A percentile compares a stretch with the other conserved stretches of the same genome.
Evolutionary conservation across 1,139 yeast genomes (phyloP).

Genomic region (Geotrichum armillariae): DNA sequence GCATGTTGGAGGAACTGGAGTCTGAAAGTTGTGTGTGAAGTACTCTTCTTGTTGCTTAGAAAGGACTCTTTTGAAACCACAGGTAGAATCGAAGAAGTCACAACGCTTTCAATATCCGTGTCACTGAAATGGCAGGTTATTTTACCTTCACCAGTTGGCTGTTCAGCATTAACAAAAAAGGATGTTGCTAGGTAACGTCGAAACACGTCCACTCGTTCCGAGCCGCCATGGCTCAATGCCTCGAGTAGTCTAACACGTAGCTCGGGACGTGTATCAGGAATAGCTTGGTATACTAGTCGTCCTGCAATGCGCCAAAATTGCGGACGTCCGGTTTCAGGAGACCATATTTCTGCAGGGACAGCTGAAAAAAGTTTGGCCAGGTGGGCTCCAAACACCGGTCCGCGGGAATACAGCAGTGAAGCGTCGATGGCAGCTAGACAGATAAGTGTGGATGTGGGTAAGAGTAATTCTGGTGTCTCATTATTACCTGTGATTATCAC

Average conservation of each 20-base stretch:
- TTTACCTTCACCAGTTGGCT: neutral
- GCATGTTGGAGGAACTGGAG: conserved; percentile 6
- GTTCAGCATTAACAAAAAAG: neutral
- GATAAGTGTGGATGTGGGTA: neutral
- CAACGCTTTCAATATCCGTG: neutral
- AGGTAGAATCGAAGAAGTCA: neutral
- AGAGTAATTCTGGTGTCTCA: neutral
- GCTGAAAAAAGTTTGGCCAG: neutral
- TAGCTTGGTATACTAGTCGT: neutral
- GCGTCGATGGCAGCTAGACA: conserved; percentile 3
- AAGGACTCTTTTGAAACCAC: neutral
- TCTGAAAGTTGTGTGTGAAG: neutral
- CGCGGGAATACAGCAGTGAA: neutral
- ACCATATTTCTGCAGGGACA: neutral
- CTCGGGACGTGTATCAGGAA: neutral
- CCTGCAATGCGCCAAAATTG: neutral
- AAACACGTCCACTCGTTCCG: neutral
- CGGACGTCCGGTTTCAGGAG: too few relatives aligned
- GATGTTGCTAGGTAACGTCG: neutral
- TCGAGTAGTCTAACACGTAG: conserved; percentile 2
- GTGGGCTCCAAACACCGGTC: neutral
- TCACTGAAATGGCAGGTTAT: neutral
- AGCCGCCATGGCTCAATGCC: neutral
- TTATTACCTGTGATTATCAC: neutral
- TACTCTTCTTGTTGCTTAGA: neutral